These are phyloP conservation scores for Pestalotiopsis sp. DNA, from an alignment of 2,329 filamentous ascomycete species.

Conservation along the genomic window DNA sequence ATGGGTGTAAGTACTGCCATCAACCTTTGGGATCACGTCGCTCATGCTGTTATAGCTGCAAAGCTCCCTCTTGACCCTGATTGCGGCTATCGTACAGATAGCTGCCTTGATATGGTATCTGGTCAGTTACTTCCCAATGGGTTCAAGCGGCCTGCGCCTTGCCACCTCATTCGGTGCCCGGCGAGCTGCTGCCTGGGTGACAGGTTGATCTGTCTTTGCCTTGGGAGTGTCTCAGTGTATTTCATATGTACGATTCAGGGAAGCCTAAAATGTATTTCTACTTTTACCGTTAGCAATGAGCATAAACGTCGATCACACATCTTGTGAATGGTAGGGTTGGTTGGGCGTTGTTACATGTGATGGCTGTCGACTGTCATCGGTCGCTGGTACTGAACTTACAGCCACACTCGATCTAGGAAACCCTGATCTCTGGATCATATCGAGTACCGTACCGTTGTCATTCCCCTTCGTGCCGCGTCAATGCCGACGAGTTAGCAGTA, in stretches of 20 bases:
- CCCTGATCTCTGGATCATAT: background rate
- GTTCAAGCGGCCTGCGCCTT: constrained; percentile 82
- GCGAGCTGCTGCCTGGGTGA: constrained; percentile 87
- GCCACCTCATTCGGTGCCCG: constrained; percentile 85
- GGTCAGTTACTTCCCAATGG: constrained; percentile 98
- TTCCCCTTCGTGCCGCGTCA: background rate
- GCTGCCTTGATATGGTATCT: constrained; percentile 88
- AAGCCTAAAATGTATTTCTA: background rate
- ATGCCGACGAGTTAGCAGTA: background rate
- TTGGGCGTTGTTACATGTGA: background rate
- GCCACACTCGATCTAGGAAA: background rate
- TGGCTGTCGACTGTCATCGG: background rate
- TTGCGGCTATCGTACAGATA: constrained; percentile 83
- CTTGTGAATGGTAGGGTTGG: background rate
- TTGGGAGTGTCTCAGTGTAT: background rate
- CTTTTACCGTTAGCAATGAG: background rate
- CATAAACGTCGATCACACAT: background rate
- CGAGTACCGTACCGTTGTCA: background rate
- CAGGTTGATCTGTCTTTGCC: constrained; percentile 52
- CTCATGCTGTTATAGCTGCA: constrained; percentile 63
- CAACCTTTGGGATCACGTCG: background rate
- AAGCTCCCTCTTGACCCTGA: constrained; percentile 80
- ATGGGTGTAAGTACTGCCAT: constrained; percentile 75
- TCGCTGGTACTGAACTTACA: background rate
- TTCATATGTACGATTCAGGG: background rate